Conservation (phyloP, 129 eudicot genomes). For the Sambucus nigra region DNA sequence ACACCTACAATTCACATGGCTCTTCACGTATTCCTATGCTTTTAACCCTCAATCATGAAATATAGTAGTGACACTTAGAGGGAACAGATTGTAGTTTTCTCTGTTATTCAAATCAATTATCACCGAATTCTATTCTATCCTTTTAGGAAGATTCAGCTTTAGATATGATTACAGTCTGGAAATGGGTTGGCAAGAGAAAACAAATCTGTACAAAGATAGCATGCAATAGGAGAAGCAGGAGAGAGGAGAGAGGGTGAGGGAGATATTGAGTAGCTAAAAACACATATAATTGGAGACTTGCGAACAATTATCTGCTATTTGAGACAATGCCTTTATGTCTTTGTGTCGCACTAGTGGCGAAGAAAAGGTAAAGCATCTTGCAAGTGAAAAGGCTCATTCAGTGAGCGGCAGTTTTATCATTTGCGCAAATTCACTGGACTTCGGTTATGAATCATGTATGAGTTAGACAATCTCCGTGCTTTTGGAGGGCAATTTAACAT, state of each 20-base stretch:
- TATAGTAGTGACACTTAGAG: too few species aligned
- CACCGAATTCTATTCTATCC: not conserved
- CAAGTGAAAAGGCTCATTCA: not conserved
- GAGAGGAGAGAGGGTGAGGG: not conserved
- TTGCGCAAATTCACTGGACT: too few species aligned
- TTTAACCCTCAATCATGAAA: not conserved
- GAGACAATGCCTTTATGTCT: not conserved
- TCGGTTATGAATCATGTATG: too few species aligned
- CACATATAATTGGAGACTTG: too few species aligned
- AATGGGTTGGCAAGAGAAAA: not conserved
- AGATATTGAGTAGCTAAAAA: not conserved
- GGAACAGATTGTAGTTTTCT: not conserved
- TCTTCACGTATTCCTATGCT: constrained; percentile 4
- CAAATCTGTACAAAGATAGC: not conserved
- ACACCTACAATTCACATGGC: constrained; percentile 29
- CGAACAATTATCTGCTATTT: not conserved
- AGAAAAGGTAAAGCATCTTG: not conserved
- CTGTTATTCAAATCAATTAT: not conserved
- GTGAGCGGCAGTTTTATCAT: not conserved
- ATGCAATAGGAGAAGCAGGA: not conserved
- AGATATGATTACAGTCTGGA: not conserved
- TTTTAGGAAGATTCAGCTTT: not conserved
- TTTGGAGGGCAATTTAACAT: too few species aligned
- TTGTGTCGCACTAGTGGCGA: not conserved
- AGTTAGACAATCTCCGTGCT: too few species aligned